phyloP scores from a whole-genome alignment of 495 filamentous ascomycete genomes.

The Pyrenopolyporus hunteri region DNA sequence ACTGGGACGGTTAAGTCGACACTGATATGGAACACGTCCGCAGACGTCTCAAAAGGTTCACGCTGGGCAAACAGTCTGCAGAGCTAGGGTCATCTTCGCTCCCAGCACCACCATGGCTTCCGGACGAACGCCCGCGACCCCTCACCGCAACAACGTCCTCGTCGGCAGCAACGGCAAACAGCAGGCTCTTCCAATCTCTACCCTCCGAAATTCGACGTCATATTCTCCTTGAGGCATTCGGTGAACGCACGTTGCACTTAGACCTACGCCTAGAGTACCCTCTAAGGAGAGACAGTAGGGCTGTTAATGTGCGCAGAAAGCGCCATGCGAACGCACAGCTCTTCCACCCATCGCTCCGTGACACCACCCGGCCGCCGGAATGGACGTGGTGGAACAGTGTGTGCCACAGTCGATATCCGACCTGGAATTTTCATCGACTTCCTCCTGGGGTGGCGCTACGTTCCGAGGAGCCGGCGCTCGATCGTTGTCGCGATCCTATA shows the following conservation, averaged over 20 bases:
- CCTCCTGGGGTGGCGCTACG: background rate
- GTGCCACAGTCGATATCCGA: conserved; percentile 17
- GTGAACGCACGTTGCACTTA: conserved; percentile 28
- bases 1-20: too few relatives aligned
- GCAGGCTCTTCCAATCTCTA: conserved; percentile 19
- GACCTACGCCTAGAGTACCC: conserved; percentile 29
- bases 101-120: background rate
- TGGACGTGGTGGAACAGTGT: conserved; percentile 38
- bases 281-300: background rate
- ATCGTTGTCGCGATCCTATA: background rate
- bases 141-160: background rate
- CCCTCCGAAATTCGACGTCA: conserved; percentile 26
- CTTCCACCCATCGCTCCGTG: background rate
- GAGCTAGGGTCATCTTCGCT: background rate
- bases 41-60: background rate
- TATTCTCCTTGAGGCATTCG: conserved; percentile 34
- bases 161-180: background rate
- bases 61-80: background rate
- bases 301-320: background rate
- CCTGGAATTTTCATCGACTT: background rate
- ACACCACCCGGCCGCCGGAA: background rate
- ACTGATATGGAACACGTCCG: background rate
- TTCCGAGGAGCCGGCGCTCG: background rate
- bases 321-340: background rate
- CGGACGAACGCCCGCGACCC: background rate